A percentile compares a stretch with the other conserved stretches of the same genome.
Conservation (phyloP, 768 basidiomycete species). For the Hydnum rufescens region DNA sequence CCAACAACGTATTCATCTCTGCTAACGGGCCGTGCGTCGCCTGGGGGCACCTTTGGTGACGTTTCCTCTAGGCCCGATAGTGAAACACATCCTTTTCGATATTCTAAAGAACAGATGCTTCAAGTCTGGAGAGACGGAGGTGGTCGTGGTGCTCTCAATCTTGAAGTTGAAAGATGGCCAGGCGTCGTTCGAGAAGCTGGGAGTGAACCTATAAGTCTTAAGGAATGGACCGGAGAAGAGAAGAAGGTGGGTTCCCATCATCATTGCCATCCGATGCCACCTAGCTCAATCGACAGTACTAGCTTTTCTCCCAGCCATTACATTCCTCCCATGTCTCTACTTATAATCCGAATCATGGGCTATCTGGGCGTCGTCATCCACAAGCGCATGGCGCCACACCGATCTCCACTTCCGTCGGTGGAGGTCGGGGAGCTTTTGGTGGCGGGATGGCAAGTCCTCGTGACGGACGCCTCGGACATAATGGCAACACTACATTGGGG, state of each 20-base stretch:
- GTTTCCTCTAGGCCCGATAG: not conserved
- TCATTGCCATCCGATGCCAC: constrained; percentile 9
- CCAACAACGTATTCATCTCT: not conserved
- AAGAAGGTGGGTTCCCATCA: constrained; percentile 47
- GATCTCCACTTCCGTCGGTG: not conserved
- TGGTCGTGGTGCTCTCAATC: constrained; percentile 49
- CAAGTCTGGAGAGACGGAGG: constrained; percentile 66
- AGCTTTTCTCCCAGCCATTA: constrained; percentile 1
- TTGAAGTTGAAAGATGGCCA: constrained; percentile 80
- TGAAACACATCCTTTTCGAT: constrained; percentile 49
- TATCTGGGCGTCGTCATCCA: not conserved
- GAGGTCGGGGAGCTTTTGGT: not conserved
- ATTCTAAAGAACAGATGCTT: constrained; percentile 70
- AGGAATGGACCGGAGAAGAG: constrained; percentile 65
- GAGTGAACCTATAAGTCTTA: constrained; percentile 50
- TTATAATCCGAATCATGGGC: not conserved
- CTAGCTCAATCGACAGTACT: constrained; percentile 3
- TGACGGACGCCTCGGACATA: not conserved
- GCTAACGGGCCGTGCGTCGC: not conserved
- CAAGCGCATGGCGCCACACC: not conserved
- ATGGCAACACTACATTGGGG: not conserved
- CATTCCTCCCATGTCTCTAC: not conserved
- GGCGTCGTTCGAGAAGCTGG: constrained; percentile 66
- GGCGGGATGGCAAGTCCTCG: not conserved
- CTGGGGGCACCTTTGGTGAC: not conserved